Base-by-base conservation (phyloP, 2,329 filamentous ascomycete genomes). In the Dactylellina haptotyla region DNA sequence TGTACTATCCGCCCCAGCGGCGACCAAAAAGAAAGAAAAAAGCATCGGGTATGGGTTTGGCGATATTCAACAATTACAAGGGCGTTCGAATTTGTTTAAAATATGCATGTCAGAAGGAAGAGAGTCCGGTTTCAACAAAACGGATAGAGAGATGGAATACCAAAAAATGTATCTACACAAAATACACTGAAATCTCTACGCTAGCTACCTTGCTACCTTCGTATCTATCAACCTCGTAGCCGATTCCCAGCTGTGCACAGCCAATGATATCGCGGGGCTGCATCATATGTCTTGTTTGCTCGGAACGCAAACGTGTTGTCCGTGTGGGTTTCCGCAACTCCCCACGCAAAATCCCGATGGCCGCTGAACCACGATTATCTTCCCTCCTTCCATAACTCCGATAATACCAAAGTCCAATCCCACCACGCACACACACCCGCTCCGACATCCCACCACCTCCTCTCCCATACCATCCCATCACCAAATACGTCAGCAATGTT, bases 91-190 rank as follows among this genome's bases (percentile, higher is more conserved):
- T 6, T 39, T 51, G 39, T 46, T n/a, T 46, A 14, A 34, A 34
- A 34, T 34, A 14, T 34, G 32, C 37, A 26, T 23, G 39, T 23
- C n/a, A 12, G 30, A 34, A 14, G 20, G 62, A 39, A 23, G 61
- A 46, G 26, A 32, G 20, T 59, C 66, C 58, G 66, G 66, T 43
- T 65, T 72, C 67, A 72, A 72, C 67, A 72, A 72, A 61, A 51
- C 59, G 59, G 67, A 71, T 64, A 53, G 45, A 53, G n/a, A 32
- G 14, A 30, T 37, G 20, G n/a, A 46, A 23, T 20, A 23, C n/a
- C 3, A 46, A 46, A 8, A 20, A 46, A 46, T 46, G 8, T 46
- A 4, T 23, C 9, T 2, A 1, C 4, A 23, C 23, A 46, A 46
- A 46, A 18, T 45, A 45, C 2, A 45, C 16, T 18, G 8, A 3